Conservation (phyloP, 176 grass and related monocot genomes). For the Avena sativa region DNA sequence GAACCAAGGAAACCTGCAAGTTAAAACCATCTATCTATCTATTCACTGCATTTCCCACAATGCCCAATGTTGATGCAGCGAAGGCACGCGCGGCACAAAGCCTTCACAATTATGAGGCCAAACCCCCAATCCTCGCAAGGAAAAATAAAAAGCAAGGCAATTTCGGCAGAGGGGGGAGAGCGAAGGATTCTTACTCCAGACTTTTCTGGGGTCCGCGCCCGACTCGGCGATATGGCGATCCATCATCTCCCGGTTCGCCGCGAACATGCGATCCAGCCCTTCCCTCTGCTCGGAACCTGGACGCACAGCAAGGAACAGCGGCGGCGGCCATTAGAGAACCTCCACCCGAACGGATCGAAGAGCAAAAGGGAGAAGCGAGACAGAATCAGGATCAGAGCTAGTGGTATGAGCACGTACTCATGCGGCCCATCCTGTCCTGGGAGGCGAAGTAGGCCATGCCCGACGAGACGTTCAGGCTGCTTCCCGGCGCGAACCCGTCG, state of each 20-base stretch:
- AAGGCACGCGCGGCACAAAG: not conserved
- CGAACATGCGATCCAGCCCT: not conserved
- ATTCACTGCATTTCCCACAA: not conserved
- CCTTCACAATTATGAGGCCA: not conserved
- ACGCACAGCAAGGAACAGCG: not conserved
- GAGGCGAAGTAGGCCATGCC: constrained; percentile 18
- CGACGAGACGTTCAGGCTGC: constrained; percentile 21
- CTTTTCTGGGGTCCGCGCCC: not conserved
- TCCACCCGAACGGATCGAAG: not conserved
- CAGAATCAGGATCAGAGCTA: not conserved
- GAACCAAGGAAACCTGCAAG: not conserved
- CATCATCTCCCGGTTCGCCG: not conserved
- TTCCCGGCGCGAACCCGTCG: constrained; percentile 4
- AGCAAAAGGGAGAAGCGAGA: not conserved
- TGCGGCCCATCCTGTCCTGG: constrained; percentile 9
- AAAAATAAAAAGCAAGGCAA: not conserved
- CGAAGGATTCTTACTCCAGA: not conserved
- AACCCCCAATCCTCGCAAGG: not conserved
- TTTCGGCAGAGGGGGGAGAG: not conserved
- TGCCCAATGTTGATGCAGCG: not conserved
- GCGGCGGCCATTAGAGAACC: not conserved
- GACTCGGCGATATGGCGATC: not conserved
- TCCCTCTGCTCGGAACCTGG: constrained; percentile 18
- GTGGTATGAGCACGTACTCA: not conserved
- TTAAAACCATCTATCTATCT: not conserved